Evolutionary conservation across 1,284 basidiomycete species (phyloP).

Genomic region (Wolfiporia cocos): DNA sequence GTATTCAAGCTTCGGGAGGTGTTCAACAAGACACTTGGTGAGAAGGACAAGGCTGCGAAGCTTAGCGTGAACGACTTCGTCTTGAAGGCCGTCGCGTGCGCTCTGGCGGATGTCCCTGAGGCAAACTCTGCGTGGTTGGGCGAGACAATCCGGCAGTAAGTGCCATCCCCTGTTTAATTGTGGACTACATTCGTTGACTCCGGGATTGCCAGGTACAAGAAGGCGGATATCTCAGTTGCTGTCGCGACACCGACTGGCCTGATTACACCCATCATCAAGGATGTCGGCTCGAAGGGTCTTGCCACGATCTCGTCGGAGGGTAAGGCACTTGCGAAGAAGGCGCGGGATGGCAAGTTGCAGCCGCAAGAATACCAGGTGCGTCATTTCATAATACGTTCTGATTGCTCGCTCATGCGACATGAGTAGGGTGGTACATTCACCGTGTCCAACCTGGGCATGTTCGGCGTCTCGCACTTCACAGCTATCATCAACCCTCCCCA

Average conservation of each 20-base stretch:
- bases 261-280: constrained; percentile 96
- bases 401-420: not conserved
- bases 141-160: constrained; percentile 88
- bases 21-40: constrained; percentile 88
- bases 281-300: constrained; percentile 89
- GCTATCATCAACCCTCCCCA: constrained; percentile 99
- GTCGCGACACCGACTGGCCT: constrained; percentile 95
- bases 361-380: constrained; percentile 92
- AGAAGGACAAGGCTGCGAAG: constrained; percentile 84
- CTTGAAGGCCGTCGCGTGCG: constrained; percentile 90
- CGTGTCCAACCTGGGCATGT: constrained; percentile 99
- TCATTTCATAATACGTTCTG: constrained; percentile 1
- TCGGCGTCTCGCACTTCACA: constrained; percentile 91
- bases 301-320: constrained; percentile 89
- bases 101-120: constrained; percentile 93
- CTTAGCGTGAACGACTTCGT: constrained; percentile 98
- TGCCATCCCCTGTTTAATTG: not conserved
- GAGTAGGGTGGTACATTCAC: constrained; percentile 93
- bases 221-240: constrained; percentile 95
- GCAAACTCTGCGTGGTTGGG: constrained; percentile 98
- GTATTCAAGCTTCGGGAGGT: constrained; percentile 91
- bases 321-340: constrained; percentile 91
- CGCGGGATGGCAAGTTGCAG: constrained; percentile 93
- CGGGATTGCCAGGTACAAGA: constrained; percentile 69
- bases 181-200: not conserved